phyloP scores from a whole-genome alignment of 2,329 filamentous ascomycete genomes.

The Proliferodiscus dingleyae region DNA sequence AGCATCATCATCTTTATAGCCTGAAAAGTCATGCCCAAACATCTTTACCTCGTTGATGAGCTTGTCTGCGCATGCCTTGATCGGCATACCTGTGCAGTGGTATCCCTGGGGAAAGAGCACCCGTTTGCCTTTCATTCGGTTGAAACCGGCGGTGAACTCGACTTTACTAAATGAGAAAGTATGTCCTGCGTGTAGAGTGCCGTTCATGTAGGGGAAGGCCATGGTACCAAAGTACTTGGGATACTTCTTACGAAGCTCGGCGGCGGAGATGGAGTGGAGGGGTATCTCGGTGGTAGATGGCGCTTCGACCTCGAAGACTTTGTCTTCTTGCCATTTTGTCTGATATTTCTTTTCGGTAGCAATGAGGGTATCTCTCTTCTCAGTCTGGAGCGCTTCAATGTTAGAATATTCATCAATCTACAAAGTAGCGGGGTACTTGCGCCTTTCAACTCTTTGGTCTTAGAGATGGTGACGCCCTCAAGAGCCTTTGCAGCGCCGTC shows the following conservation, averaged over 20 bases:
- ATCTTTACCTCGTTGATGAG: constrained; percentile 80
- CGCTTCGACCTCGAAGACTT: constrained; percentile 81
- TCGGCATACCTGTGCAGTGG: constrained; percentile 96
- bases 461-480: constrained; percentile 49
- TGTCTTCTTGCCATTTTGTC: constrained; percentile 70
- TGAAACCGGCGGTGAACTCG: constrained; percentile 84
- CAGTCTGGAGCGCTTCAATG: constrained; percentile 51
- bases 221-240: constrained; percentile 90
- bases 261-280: constrained; percentile 65
- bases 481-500: constrained; percentile 39
- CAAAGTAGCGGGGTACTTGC: constrained; percentile 34
- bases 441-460: constrained; percentile 57
- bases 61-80: constrained; percentile 97
- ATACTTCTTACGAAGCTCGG: constrained; percentile 70
- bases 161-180: constrained; percentile 89
- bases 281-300: constrained; percentile 75
- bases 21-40: constrained; percentile 83
- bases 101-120: constrained; percentile 88
- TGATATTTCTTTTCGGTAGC: constrained; percentile 90
- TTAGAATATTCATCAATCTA: constrained; percentile 18
- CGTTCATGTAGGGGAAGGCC: constrained; percentile 80
- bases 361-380: constrained; percentile 80
- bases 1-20: constrained; percentile 60
- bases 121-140: constrained; percentile 85
- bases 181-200: constrained; percentile 84